Conservation (phyloP, 805 yeast genomes). For the Trichomonascus vanleenenianus region DNA sequence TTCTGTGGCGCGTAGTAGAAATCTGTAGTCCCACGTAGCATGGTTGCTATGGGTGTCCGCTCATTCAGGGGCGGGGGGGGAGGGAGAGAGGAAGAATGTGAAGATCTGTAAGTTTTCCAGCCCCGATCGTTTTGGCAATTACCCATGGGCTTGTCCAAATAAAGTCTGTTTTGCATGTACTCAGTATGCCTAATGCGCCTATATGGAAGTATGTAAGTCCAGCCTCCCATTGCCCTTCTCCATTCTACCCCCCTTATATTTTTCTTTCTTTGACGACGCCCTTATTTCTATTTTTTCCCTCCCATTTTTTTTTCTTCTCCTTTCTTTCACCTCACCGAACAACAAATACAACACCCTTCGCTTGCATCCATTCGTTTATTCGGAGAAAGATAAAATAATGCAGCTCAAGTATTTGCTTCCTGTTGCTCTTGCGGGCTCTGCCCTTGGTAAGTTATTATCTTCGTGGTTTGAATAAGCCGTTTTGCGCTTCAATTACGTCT, state of each 20-base stretch:
- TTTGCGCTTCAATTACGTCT: no score
- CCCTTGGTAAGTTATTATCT: no score
- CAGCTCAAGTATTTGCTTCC: slow-evolving; percentile 1
- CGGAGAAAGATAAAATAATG: neutral
- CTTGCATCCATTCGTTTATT: neutral
- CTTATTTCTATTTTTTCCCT: neutral
- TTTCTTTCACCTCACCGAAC: neutral
- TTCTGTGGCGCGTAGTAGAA: no score
- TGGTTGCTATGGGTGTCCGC: slow-evolving; percentile 5
- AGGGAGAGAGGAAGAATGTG: no score
- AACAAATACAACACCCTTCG: neutral
- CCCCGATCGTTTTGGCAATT: no score
- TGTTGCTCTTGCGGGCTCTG: slow-evolving; percentile 3
- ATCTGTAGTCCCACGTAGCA: no score
- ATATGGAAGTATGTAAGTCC: neutral
- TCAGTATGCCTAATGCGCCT: neutral
- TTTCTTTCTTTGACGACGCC: neutral
- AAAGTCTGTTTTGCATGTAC: neutral
- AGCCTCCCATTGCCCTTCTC: neutral
- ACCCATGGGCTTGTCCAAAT: neutral
- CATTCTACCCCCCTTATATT: neutral
- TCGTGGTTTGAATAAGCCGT: no score
- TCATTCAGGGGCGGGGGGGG: neutral
- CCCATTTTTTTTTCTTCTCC: neutral
- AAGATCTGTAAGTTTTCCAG: no score